phyloP scores from a whole-genome alignment of 176 grass and related monocot genomes.

The Panicum miliaceum region DNA sequence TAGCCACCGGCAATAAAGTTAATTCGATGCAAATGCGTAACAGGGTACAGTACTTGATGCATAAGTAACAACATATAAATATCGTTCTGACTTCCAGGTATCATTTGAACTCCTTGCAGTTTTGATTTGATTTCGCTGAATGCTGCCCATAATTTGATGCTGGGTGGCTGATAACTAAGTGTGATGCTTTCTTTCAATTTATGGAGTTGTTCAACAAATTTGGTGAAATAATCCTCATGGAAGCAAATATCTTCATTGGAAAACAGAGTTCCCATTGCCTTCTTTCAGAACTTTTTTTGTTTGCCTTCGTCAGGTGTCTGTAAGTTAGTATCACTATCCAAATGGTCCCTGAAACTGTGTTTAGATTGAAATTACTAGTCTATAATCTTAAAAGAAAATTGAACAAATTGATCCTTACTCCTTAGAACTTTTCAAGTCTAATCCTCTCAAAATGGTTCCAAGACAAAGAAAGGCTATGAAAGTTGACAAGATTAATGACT shows the following conservation, averaged over 20 bases:
- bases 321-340: neutral
- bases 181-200: neutral
- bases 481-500: neutral
- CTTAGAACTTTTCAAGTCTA: neutral
- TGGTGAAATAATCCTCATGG: neutral
- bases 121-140: constrained; percentile 23
- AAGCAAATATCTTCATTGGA: constrained; percentile 6
- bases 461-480: neutral
- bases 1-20: neutral
- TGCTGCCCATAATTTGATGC: neutral
- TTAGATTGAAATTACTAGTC: neutral
- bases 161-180: neutral
- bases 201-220: constrained; percentile 22
- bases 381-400: neutral
- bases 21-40: neutral
- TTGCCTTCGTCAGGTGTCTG: neutral
- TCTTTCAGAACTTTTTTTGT: neutral
- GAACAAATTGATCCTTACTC: neutral
- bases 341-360: neutral
- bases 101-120: neutral
- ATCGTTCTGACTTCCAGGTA: neutral
- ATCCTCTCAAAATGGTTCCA: neutral
- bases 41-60: neutral
- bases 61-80: constrained; percentile 1
- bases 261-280: neutral